A percentile compares a stretch with the other conserved stretches of the same genome.
phyloP scores from a whole-genome alignment of 768 basidiomycete genomes.

The Paxillus rubicundulus region DNA sequence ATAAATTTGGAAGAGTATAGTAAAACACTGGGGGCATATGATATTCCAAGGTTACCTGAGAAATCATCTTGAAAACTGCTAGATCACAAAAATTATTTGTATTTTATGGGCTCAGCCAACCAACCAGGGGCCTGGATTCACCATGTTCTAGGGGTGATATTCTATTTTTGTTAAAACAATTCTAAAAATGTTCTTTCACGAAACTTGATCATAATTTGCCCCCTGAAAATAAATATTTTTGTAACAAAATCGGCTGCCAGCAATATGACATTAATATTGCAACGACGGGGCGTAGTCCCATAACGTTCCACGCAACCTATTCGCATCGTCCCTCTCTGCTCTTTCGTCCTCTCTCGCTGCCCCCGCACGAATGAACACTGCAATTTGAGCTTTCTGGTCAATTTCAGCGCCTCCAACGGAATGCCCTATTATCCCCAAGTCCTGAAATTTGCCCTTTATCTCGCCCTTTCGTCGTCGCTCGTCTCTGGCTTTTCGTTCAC shows the following conservation, averaged over 20 bases:
- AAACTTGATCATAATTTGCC: too few species aligned
- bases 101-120: too few species aligned
- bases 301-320: background rate
- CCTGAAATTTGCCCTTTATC: slow-evolving; percentile 3
- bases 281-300: background rate
- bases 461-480: slow-evolving; percentile 27
- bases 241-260: slow-evolving; percentile 2
- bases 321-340: background rate
- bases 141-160: too few species aligned
- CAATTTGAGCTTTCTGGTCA: slow-evolving; percentile 1
- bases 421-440: slow-evolving; percentile 4
- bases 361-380: slow-evolving; percentile 9
- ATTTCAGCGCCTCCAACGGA: background rate
- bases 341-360: background rate
- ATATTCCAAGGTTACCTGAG: too few species aligned
- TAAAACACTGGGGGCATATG: too few species aligned
- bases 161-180: too few species aligned
- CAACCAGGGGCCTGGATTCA: too few species aligned
- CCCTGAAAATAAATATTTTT: slow-evolving; percentile 2
- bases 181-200: too few species aligned
- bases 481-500: slow-evolving; percentile 42
- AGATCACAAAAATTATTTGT: too few species aligned
- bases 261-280: background rate
- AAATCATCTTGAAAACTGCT: too few species aligned
- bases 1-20: background rate